Base-by-base conservation (phyloP, 2,329 filamentous ascomycete genomes). In the Lomentospora prolificans region DNA sequence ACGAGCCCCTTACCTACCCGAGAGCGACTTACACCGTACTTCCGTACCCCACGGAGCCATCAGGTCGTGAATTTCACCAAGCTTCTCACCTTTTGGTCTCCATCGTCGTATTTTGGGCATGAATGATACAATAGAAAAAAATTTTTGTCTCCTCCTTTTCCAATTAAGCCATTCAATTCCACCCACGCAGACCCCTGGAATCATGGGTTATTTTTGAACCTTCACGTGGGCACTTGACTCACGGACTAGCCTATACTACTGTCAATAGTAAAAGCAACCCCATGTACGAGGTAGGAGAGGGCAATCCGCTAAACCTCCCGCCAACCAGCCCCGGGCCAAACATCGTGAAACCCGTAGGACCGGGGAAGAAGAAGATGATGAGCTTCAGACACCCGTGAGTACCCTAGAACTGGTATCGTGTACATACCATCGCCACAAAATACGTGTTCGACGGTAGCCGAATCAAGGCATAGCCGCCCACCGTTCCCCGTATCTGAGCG, bases 211-310 rank as follows among this genome's bases (percentile, higher is more conserved):
- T 48, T 48, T 48, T 48, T 48, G 44, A n/a, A 25, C 44, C 44
- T 48, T 48, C 44, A 48, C 44, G 44, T 48, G 44, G 44, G 44
- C 44, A 41, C 44, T 22, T 48, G 44, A 48, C 19, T 48, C 44
- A 48, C 44, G 22, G 22, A 22, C 22, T 27, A 22, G 22, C 22
- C 22, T 48, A 25, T 8, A 12, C 12, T 6, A 33, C 30, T 33
- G 12, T 6, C 30, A 33, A 6, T 33, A 33, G 30, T 12, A 33
- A 33, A 33, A 33, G 30, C 30, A 33, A 33, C 30, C 30, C 30
- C 30, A 48, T 48, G 44, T 25, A 19, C 17, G n/a, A 48, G 22
- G 22, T 10, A 10, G 44, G 44, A 27, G 22, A 9, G 36, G 36
- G 24, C 44, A 17, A 22, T 22, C 44, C 44, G 44, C 17, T 48